Base-by-base conservation (phyloP, 257 asterid genomes). In the Agastache rugosa region DNA sequence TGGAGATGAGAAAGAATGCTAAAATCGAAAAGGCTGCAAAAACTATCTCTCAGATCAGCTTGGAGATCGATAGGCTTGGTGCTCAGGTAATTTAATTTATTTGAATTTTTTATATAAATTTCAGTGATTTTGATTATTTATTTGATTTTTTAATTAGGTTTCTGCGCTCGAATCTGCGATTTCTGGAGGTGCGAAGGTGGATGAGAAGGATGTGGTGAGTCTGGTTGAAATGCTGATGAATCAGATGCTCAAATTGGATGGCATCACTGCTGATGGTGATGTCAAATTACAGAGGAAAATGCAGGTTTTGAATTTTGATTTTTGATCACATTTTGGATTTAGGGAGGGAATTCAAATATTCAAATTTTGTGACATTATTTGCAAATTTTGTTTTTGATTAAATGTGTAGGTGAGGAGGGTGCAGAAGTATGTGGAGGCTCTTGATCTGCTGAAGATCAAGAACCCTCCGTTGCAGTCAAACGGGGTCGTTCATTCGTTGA, bases 211-310 rank as follows among this genome's bases (percentile, higher is more conserved):
- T 64, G 54, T 91, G 2, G 75, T 81, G 16, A 87, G 78, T 67
- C 73, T 93, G 78, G 86, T 81, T 39, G 98, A 91, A 64, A 63
- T 75, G 74, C 76, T 93, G 85, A 93, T 93, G 98, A 90, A 87
- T 77, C 94, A 93, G 65, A 71, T 91, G 78, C 76, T 93, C 25
- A 89, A 78, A 61, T 82, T 93, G 82, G 98, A 93, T 71, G 89
- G 76, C 35, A 80, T 91, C 61, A 53, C 56, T 42, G 94, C 81
- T n/a, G 96, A 90, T 69, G 93, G 89, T 39, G 95, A 90, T 80
- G 89, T 88, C 80, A 86, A 91, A 80, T 59, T 87, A 77, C 96
- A 88, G 83, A 92, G 89, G 76, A 90, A 87, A 85, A 81, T 90
- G 87, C 98, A 90, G 97, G 98, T 93, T 80, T 16, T n/a, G 4